Percentiles rank a stretch among this genome's conserved stretches.
Conservation (phyloP, 2,329 filamentous ascomycete genomes). For the Penicillium olsonii region DNA sequence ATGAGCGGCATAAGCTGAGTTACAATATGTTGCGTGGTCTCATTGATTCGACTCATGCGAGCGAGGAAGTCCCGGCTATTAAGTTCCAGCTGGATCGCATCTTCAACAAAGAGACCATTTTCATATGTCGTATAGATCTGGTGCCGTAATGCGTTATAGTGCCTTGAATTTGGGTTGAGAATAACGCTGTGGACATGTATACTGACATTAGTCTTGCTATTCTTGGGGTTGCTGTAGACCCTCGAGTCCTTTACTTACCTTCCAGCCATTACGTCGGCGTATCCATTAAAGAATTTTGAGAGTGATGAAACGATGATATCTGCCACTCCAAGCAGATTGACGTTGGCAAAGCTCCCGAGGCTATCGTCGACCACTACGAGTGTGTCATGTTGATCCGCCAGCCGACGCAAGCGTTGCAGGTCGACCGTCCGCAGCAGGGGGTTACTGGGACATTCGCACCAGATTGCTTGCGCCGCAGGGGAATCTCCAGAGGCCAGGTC, state of each 20-base stretch:
- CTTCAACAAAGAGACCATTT: conserved; percentile 16
- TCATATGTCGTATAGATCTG: conserved; percentile 6
- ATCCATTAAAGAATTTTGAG: conserved; percentile 62
- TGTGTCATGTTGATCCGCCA: conserved; percentile 42
- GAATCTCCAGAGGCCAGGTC: conserved; percentile 34
- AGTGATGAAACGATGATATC: conserved; percentile 57
- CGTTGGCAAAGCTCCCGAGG: conserved; percentile 38
- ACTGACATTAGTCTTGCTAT: neutral
- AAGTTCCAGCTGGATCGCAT: conserved; percentile 19
- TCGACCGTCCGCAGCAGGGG: conserved; percentile 48
- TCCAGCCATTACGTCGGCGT: conserved; percentile 57
- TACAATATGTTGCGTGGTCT: conserved; percentile 20
- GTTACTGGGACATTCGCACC: conserved; percentile 54
- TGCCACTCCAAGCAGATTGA: conserved; percentile 49
- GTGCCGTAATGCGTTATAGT: neutral
- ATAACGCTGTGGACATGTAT: neutral
- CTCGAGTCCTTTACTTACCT: conserved; percentile 24
- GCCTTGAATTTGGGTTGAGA: neutral
- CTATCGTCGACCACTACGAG: conserved; percentile 42
- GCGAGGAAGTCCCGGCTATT: conserved; percentile 23
- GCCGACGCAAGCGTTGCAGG: conserved; percentile 38
- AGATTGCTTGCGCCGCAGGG: conserved; percentile 47
- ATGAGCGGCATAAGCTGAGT: conserved; percentile 11
- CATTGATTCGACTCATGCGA: conserved; percentile 17
- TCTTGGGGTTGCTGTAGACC: too few species aligned